Conservation (phyloP, 2,329 filamentous ascomycete genomes). For the Mollisia scopiformis region DNA sequence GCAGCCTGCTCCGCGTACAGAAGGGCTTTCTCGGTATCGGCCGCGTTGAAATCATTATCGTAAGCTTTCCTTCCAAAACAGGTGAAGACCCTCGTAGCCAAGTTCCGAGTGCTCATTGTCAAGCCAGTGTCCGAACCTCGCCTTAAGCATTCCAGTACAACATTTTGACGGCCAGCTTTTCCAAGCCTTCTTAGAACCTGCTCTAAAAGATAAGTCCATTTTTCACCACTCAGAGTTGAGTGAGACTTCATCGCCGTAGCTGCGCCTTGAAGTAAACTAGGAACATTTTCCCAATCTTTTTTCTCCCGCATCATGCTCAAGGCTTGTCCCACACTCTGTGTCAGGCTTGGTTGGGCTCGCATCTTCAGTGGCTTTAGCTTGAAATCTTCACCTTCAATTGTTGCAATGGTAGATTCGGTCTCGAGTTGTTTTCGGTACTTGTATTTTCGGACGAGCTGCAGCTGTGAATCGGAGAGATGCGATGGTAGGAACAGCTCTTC, state of each 20-base stretch:
- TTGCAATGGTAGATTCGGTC: slow-evolving; percentile 58
- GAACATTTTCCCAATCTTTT: slow-evolving; percentile 38
- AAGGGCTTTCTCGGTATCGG: slow-evolving; percentile 33
- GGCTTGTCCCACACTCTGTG: slow-evolving; percentile 15
- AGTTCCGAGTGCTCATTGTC: slow-evolving; percentile 17
- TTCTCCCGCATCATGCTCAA: slow-evolving; percentile 35
- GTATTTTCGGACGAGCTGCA: slow-evolving; percentile 52
- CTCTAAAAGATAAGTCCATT: neutral
- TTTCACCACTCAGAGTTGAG: no score
- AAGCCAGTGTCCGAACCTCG: slow-evolving; percentile 33
- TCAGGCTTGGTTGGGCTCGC: slow-evolving; percentile 25
- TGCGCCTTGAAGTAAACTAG: slow-evolving; percentile 35
- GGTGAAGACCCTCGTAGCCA: slow-evolving; percentile 25
- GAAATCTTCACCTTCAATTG: slow-evolving; percentile 55
- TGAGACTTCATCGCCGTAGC: slow-evolving; percentile 12
- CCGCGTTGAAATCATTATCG: slow-evolving; percentile 22
- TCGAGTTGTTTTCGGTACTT: slow-evolving; percentile 52
- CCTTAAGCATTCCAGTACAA: slow-evolving; percentile 35
- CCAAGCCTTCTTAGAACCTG: slow-evolving; percentile 23
- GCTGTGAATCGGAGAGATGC: slow-evolving; percentile 57
- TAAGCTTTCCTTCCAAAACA: slow-evolving; percentile 29
- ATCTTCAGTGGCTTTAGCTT: slow-evolving; percentile 25
- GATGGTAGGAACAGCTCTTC: slow-evolving; percentile 63
- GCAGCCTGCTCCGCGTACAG: slow-evolving; percentile 34
- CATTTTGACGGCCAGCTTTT: slow-evolving; percentile 26